Percentiles rank a stretch among this genome's conserved stretches.
These are phyloP conservation scores for Tulasnella sp. DNA, from an alignment of 768 basidiomycete species.

Conservation along the genomic window DNA sequence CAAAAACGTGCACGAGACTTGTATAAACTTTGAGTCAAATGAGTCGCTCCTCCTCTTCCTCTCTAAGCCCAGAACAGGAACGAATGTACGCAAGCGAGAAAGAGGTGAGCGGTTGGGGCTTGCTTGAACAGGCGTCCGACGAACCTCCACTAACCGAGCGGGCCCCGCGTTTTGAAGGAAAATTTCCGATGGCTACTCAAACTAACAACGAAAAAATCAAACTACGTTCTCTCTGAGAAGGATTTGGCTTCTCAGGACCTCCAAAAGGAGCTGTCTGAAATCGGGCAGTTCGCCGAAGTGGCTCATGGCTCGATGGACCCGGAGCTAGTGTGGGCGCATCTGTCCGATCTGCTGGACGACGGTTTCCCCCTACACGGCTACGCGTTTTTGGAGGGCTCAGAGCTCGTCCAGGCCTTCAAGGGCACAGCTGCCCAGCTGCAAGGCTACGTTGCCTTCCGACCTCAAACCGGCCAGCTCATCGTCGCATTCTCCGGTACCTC, in stretches of 20 bases:
- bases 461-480: constrained; percentile 45
- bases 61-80: constrained; percentile 28
- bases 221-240: constrained; percentile 40
- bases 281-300: constrained; percentile 56
- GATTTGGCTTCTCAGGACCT: constrained; percentile 43
- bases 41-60: background rate
- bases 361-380: constrained; percentile 53
- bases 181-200: constrained; percentile 57
- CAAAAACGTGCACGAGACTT: background rate
- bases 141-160: background rate
- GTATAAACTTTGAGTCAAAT: background rate
- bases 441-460: constrained; percentile 47
- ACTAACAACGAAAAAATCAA: constrained; percentile 47
- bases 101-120: constrained; percentile 32
- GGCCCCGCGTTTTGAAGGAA: background rate
- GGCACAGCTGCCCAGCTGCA: constrained; percentile 47
- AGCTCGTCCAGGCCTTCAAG: constrained; percentile 40
- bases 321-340: constrained; percentile 44
- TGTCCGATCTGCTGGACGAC: constrained; percentile 35
- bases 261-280: constrained; percentile 42
- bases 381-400: constrained; percentile 37
- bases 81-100: constrained; percentile 53
- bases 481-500: constrained; percentile 53
- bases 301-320: constrained; percentile 46
- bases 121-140: background rate